Evolutionary conservation across 164 flowering plant genomes (phyloP).

Genomic region (Magnolia kwangsiensis): DNA sequence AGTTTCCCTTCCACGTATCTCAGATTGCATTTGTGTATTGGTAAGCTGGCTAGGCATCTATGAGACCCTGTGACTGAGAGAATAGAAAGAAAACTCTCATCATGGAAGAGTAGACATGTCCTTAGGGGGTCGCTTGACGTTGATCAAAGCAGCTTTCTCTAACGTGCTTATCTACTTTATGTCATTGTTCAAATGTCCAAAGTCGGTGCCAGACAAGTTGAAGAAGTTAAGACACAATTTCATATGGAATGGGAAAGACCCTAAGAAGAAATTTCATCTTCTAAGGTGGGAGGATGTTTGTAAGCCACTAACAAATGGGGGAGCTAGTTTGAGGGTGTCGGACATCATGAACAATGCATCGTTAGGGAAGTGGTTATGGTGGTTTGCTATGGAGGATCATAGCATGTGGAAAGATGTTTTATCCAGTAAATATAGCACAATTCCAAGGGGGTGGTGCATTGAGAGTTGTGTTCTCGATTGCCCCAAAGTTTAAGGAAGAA

Average conservation of each 20-base stretch:
- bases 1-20: neutral
- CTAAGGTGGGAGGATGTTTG: neutral
- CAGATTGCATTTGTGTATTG: neutral
- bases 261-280: neutral
- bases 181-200: too few species aligned
- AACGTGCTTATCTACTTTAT: too few species aligned
- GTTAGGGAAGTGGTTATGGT: neutral
- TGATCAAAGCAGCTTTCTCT: too few species aligned
- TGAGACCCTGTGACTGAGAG: neutral
- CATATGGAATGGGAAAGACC: neutral
- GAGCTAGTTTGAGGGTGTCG: neutral
- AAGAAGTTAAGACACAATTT: neutral
- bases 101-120: neutral
- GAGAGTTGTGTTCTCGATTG: neutral
- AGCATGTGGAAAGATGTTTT: neutral
- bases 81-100: neutral
- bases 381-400: neutral
- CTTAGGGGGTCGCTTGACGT: neutral
- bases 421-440: neutral
- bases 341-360: neutral
- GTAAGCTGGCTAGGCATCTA: too few species aligned
- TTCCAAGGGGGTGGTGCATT: neutral
- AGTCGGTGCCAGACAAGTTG: neutral
- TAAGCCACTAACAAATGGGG: neutral
- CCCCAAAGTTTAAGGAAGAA: too few species aligned